A percentile compares a stretch with the other conserved stretches of the same genome.
Conservation (phyloP, 202 grass and related monocot species). For the Saccharum hybrid region DNA sequence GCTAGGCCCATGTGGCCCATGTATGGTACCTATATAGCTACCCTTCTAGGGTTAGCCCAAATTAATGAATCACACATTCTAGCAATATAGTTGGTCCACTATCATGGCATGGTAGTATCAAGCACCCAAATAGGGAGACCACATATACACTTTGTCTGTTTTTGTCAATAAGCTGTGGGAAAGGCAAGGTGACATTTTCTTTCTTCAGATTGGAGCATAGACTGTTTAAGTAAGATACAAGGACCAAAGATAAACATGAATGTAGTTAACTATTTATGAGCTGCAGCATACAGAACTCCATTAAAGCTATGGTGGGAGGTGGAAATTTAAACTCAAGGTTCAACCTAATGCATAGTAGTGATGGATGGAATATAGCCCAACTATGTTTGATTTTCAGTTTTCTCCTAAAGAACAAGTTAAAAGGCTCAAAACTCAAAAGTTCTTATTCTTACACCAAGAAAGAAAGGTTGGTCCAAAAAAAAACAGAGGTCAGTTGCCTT, state of each 20-base stretch:
- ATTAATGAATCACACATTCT: too few relatives aligned
- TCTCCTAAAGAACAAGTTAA: slow-evolving; percentile 8
- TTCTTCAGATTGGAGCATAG: not conserved
- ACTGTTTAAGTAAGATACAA: slow-evolving; percentile 1
- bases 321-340: not conserved
- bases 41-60: too few relatives aligned
- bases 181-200: not conserved
- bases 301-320: not conserved
- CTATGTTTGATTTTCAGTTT: not conserved
- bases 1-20: too few relatives aligned
- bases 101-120: not conserved
- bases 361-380: not conserved
- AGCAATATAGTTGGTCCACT: not conserved
- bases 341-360: not conserved
- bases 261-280: not conserved
- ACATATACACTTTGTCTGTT: not conserved
- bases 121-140: not conserved
- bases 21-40: too few relatives aligned
- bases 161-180: not conserved
- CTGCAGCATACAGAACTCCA: not conserved
- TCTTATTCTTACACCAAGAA: slow-evolving; percentile 28
- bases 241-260: not conserved
- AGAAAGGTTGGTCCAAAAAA: slow-evolving; percentile 12
- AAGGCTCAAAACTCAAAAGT: slow-evolving; percentile 9
- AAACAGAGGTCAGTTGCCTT: slow-evolving; percentile 52